Conservation (phyloP, 2,329 filamentous ascomycete species). For the Stachybotrys chartarum region DNA sequence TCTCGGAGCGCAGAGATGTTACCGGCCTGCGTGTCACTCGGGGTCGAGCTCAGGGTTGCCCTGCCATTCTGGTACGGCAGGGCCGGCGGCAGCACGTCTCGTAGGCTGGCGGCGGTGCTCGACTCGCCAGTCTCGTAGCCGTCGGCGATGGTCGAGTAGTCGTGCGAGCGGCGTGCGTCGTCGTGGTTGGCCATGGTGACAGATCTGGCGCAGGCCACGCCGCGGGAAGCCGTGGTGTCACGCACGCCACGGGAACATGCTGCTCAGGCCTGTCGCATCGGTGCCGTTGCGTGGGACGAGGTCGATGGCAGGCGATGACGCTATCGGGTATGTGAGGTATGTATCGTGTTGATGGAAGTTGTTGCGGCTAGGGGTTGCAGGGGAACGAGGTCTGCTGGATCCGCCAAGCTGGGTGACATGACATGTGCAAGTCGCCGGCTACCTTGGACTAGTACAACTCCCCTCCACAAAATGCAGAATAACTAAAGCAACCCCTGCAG, state of each 20-base stretch:
- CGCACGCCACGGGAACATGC: neutral
- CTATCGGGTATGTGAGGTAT: neutral
- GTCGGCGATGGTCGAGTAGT: constrained; percentile 6
- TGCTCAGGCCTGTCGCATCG: neutral
- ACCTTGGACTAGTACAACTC: neutral
- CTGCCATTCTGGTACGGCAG: neutral
- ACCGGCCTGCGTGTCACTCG: constrained; percentile 7
- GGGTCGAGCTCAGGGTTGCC: constrained; percentile 12
- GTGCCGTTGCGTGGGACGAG: neutral
- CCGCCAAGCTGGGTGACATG: neutral
- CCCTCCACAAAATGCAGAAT: no score
- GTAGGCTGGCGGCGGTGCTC: constrained; percentile 20
- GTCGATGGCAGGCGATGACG: neutral
- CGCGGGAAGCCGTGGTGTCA: neutral
- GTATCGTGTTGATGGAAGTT: no score
- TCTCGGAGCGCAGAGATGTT: constrained; percentile 12
- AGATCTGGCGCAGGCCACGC: neutral
- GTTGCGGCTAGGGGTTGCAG: neutral
- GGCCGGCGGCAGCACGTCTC: constrained; percentile 1
- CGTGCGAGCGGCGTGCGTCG: neutral
- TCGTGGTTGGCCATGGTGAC: neutral
- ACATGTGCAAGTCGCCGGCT: neutral
- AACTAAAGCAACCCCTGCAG: neutral
- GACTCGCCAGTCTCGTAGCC: constrained; percentile 38
- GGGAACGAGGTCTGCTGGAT: neutral